A percentile compares a stretch with the other conserved stretches of the same genome.
Evolutionary conservation across 2,329 filamentous ascomycete species (phyloP).

Genomic region (Aspergillus fructus): DNA sequence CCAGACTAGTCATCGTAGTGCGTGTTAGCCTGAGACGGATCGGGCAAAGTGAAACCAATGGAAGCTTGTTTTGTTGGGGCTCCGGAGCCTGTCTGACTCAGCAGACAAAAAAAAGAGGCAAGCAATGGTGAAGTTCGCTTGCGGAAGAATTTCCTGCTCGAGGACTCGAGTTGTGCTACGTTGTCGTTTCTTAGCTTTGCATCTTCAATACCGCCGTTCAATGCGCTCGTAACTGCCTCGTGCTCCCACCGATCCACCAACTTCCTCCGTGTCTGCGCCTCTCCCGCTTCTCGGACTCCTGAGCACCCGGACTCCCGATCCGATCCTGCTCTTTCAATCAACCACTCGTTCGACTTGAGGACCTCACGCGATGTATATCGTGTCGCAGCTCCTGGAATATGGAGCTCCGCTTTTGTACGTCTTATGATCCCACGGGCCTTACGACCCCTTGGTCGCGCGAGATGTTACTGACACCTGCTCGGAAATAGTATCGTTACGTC

Average conservation of each 20-base stretch:
- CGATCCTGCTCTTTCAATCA: neutral
- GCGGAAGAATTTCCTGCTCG: neutral
- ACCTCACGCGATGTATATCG: slow-evolving; percentile 35
- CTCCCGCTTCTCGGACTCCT: neutral
- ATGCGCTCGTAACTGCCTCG: neutral
- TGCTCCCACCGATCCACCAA: neutral
- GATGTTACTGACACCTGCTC: slow-evolving; percentile 3
- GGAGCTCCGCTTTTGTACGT: slow-evolving; percentile 51
- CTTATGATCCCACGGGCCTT: neutral
- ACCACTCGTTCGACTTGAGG: neutral
- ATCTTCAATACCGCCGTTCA: neutral
- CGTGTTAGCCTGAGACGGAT: neutral
- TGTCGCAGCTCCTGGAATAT: slow-evolving; percentile 45
- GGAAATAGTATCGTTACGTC: slow-evolving; percentile 56
- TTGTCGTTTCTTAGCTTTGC: neutral
- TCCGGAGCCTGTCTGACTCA: slow-evolving; percentile 14
- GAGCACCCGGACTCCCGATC: neutral
- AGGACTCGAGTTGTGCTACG: neutral
- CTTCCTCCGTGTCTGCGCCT: neutral
- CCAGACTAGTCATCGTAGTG: neutral
- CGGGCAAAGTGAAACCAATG: neutral
- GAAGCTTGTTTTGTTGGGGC: slow-evolving; percentile 7
- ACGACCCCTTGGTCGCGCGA: neutral
- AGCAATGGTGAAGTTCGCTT: slow-evolving; percentile 2
- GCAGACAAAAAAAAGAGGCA: slow-evolving; percentile 9